Percentiles rank a stretch among this genome's conserved stretches.
Evolutionary conservation across 305 asterid genomes (phyloP).

Genomic region (Solanum hybrid): DNA sequence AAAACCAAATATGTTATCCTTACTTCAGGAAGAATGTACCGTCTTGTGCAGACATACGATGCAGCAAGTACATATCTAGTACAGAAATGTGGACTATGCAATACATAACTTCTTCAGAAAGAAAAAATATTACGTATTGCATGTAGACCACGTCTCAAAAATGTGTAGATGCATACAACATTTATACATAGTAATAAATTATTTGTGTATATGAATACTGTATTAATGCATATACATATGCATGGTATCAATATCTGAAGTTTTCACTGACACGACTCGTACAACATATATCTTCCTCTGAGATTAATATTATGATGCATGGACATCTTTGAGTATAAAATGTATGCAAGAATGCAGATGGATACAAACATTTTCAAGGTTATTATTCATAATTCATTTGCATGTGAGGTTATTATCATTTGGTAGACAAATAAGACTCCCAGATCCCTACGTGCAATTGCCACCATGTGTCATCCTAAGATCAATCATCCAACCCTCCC

Average conservation of each 20-base stretch:
- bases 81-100: too few relatives aligned
- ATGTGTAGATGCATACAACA: too few relatives aligned
- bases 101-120: too few relatives aligned
- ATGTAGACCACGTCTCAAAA: too few relatives aligned
- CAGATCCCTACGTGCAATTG: not conserved
- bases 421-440: not conserved
- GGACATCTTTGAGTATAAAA: not conserved
- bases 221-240: not conserved
- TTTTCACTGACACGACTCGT: not conserved
- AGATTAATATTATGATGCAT: not conserved
- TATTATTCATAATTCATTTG: not conserved
- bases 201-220: not conserved
- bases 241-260: not conserved
- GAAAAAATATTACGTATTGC: too few relatives aligned
- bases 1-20: too few relatives aligned
- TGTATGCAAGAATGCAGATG: not conserved
- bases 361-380: not conserved
- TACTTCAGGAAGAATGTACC: too few relatives aligned
- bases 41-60: too few relatives aligned
- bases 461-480: not conserved
- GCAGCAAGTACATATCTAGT: too few relatives aligned
- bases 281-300: not conserved
- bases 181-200: not conserved
- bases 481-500: not conserved
- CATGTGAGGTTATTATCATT: not conserved